Base-by-base conservation (phyloP, 495 filamentous ascomycete species). In the Tetracladium marchalianum region DNA sequence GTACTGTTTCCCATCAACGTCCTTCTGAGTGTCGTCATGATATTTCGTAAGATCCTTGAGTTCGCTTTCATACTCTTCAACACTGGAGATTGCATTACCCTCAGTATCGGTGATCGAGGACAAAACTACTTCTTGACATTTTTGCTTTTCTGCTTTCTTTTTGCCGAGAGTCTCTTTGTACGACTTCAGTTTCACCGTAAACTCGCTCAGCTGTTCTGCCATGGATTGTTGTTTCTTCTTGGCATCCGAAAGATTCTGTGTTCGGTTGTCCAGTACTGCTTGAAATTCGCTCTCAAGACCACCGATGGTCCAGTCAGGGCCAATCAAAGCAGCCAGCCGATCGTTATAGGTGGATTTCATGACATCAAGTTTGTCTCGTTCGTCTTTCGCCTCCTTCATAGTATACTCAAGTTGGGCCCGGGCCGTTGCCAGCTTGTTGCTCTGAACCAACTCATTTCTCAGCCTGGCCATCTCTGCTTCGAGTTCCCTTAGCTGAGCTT, bases 401-500 rank as follows among this genome's bases (percentile, higher is more conserved):
- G 86, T 68, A 52, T 85, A 74, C 39, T 89, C 84, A 6, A 97
- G 67, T 43, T 80, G 77, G 33, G 90, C 93, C 31, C 87, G 69
- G 39, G 88, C 86, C 2, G 78, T 72, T 27, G 86, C 87, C 51
- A 85, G 77, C 47, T 80, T 75, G 0, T 85, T 92, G 48, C 79
- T 85, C 50, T 90, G 80, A 31, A 87, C 70, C 17, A 96, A 74
- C 54, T 97, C 89, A 4, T 71, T 64, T 27, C 81, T 82, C 19
- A 95, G 68, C 51, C 67, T 75, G 31, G 80, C 76, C 39, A 71
- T 76, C 49, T 81, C 75, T 22, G 77, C 76, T 49, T 96, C 85
- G 4, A 93, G 61, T 11, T 67, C 62, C 39, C 77, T 76, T 6
- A 92, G 71, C 40, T 79, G 68, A 12, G 63, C 56, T 34, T 86